phyloP scores from a whole-genome alignment of 345 rosid species.

The thale cress (Arabidopsis thaliana) region TAIR10.1 NC_003075.7:13388501-13389000 shows the following conservation, averaged over 20 bases:
- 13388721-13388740: neutral
- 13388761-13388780: constrained; percentile 20
- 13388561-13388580: constrained; percentile 56
- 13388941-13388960: constrained; percentile 66
- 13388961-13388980: constrained; percentile 94
- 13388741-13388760: constrained; percentile 20
- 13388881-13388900: constrained; percentile 90
- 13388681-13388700: constrained; percentile 86
- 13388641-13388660: constrained; percentile 34
- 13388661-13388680: constrained; percentile 55
- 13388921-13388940: constrained; percentile 93
- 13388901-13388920: constrained; percentile 91
- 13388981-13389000: constrained; percentile 97
- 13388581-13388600: constrained; percentile 48
- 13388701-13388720: constrained; percentile 57
- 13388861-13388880: constrained; percentile 91
- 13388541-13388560: constrained; percentile 55
- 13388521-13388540: constrained; percentile 46
- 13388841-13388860: constrained; percentile 98
- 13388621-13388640: constrained; percentile 46
- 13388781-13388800: constrained; percentile 90
- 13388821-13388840: constrained; percentile 92
- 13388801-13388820: constrained; percentile 95
- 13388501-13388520: constrained; percentile 44
- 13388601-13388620: constrained; percentile 46